Conservation (phyloP, 768 basidiomycete species). For the Hygrophorus pudorinus region DNA sequence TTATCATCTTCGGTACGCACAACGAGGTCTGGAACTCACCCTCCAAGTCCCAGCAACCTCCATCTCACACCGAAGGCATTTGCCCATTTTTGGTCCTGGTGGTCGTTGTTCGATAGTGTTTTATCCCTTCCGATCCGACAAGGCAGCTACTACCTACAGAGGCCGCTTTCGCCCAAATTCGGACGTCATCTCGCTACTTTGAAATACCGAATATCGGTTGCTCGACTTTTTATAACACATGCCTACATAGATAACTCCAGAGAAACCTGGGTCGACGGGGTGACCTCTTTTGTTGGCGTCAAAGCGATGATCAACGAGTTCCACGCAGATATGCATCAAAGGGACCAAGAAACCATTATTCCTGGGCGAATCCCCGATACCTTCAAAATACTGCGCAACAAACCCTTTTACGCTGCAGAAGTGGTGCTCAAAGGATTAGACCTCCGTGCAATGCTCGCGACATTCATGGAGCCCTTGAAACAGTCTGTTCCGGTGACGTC, state of each 20-base stretch:
- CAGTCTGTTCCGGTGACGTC: constrained; percentile 39
- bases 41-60: constrained; percentile 49
- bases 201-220: constrained; percentile 77
- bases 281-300: constrained; percentile 72
- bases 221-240: constrained; percentile 78
- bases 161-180: constrained; percentile 75
- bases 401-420: constrained; percentile 84
- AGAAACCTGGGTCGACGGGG: constrained; percentile 72
- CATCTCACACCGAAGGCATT: constrained; percentile 82
- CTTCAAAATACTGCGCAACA: constrained; percentile 57
- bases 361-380: constrained; percentile 45
- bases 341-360: constrained; percentile 68
- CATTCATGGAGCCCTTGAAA: constrained; percentile 67
- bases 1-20: constrained; percentile 53
- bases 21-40: constrained; percentile 14
- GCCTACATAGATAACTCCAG: constrained; percentile 74
- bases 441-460: constrained; percentile 67
- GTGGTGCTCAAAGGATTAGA: constrained; percentile 70
- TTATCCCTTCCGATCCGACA: constrained; percentile 81
- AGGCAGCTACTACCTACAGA: constrained; percentile 69
- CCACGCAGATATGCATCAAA: constrained; percentile 87
- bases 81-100: constrained; percentile 91
- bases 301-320: constrained; percentile 77
- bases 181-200: constrained; percentile 82
- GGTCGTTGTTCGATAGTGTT: constrained; percentile 69